Conservation (phyloP, 805 yeast species). For the Wickerhamomyces bisporus region DNA sequence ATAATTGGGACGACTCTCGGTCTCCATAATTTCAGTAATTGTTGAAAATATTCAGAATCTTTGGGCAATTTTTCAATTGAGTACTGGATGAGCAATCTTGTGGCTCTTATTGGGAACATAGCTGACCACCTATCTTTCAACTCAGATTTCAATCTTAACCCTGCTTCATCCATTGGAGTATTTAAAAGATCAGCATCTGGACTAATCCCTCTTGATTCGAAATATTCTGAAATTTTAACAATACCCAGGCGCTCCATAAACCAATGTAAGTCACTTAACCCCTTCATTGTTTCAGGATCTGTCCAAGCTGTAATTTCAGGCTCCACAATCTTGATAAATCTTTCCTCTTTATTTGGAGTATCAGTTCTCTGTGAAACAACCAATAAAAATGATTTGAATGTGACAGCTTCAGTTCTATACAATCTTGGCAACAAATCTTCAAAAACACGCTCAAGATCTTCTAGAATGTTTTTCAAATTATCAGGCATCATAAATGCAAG, state of each 20-base stretch:
- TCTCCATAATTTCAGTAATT: conserved; percentile 74
- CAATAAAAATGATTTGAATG: conserved; percentile 84
- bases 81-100: conserved; percentile 91
- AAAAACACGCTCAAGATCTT: conserved; percentile 78
- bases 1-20: conserved; percentile 89
- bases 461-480: conserved; percentile 71
- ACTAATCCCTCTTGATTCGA: conserved; percentile 74
- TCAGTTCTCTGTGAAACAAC: conserved; percentile 89
- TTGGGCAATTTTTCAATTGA: conserved; percentile 88
- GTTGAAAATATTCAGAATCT: conserved; percentile 64
- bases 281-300: conserved; percentile 84
- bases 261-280: conserved; percentile 88
- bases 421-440: conserved; percentile 67
- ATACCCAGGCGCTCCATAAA: conserved; percentile 97
- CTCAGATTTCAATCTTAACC: conserved; percentile 66
- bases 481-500: conserved; percentile 95
- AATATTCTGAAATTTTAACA: conserved; percentile 88
- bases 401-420: conserved; percentile 87
- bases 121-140: conserved; percentile 90
- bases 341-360: conserved; percentile 63
- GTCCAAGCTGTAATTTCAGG: conserved; percentile 93
- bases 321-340: conserved; percentile 85
- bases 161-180: conserved; percentile 87
- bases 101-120: conserved; percentile 91
- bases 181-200: conserved; percentile 69